Conservation (phyloP, 2,329 filamentous ascomycete genomes). For the Alternaria atra region DNA sequence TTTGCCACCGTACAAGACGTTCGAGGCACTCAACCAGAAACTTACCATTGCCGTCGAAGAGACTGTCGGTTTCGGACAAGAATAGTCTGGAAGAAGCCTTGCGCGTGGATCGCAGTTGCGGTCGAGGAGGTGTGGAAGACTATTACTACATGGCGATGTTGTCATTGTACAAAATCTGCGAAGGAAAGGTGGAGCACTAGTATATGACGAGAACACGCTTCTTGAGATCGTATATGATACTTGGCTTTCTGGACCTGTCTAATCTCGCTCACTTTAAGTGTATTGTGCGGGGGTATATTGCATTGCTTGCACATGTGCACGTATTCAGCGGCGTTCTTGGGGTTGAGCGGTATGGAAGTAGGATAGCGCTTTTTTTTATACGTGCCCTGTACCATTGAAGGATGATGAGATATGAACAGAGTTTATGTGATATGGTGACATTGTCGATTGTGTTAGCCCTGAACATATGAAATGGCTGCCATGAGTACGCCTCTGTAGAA, state of each 20-base stretch:
- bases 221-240: slow-evolving; percentile 13
- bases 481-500: background rate
- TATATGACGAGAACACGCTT: slow-evolving; percentile 8
- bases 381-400: slow-evolving; percentile 10
- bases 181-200: slow-evolving; percentile 5
- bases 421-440: background rate
- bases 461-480: background rate
- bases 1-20: slow-evolving; percentile 88
- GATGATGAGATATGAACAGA: background rate
- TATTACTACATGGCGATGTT: slow-evolving; percentile 12
- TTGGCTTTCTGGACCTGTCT: slow-evolving; percentile 8
- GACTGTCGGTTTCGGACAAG: slow-evolving; percentile 98
- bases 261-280: slow-evolving; percentile 13
- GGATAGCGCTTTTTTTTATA: slow-evolving; percentile 16
- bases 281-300: slow-evolving; percentile 17
- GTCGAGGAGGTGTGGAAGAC: slow-evolving; percentile 3
- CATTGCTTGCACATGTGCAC: slow-evolving; percentile 17
- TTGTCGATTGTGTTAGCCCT: background rate
- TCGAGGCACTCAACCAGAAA: slow-evolving; percentile 86
- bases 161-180: slow-evolving; percentile 18
- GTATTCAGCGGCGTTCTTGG: slow-evolving; percentile 12
- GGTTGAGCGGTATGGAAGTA: slow-evolving; percentile 9
- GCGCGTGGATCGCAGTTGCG: background rate
- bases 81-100: slow-evolving; percentile 61
- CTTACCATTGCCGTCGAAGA: slow-evolving; percentile 97